These are phyloP conservation scores for Cicer chorassanicum DNA, from an alignment of 306 rosid genomes.

Conservation along the genomic window DNA sequence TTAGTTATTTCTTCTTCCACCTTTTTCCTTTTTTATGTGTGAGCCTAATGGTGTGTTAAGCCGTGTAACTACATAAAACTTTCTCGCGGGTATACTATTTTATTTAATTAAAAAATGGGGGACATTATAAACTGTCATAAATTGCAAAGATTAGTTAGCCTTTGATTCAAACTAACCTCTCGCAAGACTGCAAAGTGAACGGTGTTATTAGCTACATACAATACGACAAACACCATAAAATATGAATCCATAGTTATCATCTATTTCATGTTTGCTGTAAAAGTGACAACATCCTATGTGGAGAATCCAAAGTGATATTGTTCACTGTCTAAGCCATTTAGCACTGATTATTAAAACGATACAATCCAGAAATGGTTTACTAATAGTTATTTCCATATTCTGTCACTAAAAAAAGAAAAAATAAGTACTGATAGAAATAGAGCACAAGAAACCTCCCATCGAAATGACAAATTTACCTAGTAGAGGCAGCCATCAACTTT, in stretches of 20 bases:
- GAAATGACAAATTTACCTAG: conserved; percentile 32
- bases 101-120: background rate
- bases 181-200: background rate
- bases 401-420: conserved; percentile 9
- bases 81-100: background rate
- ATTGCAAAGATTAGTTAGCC: background rate
- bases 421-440: conserved; percentile 19
- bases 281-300: conserved; percentile 27
- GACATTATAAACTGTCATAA: background rate
- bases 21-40: too few relatives aligned
- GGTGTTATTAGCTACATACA: background rate
- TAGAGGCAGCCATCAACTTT: conserved; percentile 32
- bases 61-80: too few relatives aligned
- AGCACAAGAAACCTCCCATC: conserved; percentile 38
- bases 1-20: too few relatives aligned
- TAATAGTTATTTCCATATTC: background rate
- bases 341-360: conserved; percentile 28
- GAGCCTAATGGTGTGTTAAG: too few relatives aligned
- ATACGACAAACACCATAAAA: conserved; percentile 3
- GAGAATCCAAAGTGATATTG: conserved; percentile 41
- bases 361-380: conserved; percentile 34
- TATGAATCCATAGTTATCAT: conserved; percentile 18
- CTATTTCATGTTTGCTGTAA: conserved; percentile 32
- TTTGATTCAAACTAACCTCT: conserved; percentile 18
- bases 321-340: conserved; percentile 35